Evolutionary conservation across 805 yeast genomes (phyloP), one percentile per base, ranked within the genome.

Genomic region (Peterozyma xylosa): DNA sequence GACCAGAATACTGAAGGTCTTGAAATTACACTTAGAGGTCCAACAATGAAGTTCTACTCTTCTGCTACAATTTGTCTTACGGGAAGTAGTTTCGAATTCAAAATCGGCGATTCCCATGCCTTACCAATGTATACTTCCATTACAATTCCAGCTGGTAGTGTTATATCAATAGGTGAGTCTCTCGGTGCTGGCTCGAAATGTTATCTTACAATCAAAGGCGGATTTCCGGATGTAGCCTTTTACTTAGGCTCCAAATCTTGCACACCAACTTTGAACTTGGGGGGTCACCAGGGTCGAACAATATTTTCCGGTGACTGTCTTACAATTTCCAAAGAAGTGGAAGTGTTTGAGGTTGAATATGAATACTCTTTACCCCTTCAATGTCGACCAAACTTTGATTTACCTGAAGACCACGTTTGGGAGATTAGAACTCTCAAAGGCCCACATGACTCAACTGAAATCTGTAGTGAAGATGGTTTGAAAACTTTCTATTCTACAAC

Each of bases 271-370:
- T 43, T 58, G 13, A 46, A 45, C 6, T 35, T 58, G 6, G 63
- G 63, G 35, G 63, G 63, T 10, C 63, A 58, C 42, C 63, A 58
- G 42, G 63, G 63, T 16, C 47, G 63, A 29, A 53, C 53, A 2
- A 45, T 58, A 29, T 45, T 58, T 9, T 50, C 56, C 10, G 63
- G 63, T 39, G 63, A 58, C 40, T 58, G 63, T 46, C 44, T 58
- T 27, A 46, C 49, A 37, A 39, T 57, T n/a, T 17, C 15, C 10
- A 5, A 30, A 13, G 15, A 35, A 37, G 45, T 40, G 5, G 21
- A 14, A 3, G 30, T 42, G 10, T 30, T n/a, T 5, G 42, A 40
- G 3, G 43, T 50, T 14, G 34, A 30, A 27, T 35, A 39, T 14
- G 53, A 53, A 5, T 53, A 53, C 35, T 14, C 17, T 0, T 41